Evolutionary conservation across 306 rosid genomes (phyloP), one percentile per base, ranked within the genome.

Genomic region (Trichosanthes truncata): DNA sequence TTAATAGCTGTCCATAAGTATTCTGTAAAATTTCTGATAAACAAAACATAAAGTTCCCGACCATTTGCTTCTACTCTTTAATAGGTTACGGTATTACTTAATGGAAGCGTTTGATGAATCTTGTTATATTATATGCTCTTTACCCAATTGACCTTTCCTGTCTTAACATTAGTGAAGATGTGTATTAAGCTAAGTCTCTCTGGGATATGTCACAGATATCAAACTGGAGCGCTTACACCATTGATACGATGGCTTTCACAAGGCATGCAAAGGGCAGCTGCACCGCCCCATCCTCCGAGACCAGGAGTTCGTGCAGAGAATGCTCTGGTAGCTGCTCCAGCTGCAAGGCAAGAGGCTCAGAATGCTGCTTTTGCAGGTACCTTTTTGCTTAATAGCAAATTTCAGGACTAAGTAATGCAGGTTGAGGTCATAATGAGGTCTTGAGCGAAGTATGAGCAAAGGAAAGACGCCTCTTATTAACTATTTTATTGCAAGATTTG

Each of bases 191-290:
- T 29, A 17, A 73, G 14, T 13, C 17, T 49, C 78, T 66, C 81
- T 77, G 74, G 79, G 61, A 56, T 74, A 35, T 81, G 68, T 84
- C 78, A 76, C 86, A 96, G 99, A 45, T 93, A 91, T 85, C 97
- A 93, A 88, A 96, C 98, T 80, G 98, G 98, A 86, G 92, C 98
- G 10, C 88, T 96, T 80, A 87, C 98, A 41, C 99, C 99, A 17
- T 21, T 96, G 51, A 53, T 96, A 82, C 86, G 90, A 78, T 93
- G 99, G 98, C 96, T 93, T 82, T 90, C 98, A 33, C 99, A 89
- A 82, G 92, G 93, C 69, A 96, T 93, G 99, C 96, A 90, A 82
- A 91, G 96, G 85, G 98, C 97, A 8, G 97, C 96, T 77, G 97
- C 88, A 48, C 97, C 98, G 80, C 98, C 97, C 82, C 92, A 84